A percentile compares a stretch with the other conserved stretches of the same genome.
Evolutionary conservation across 768 basidiomycete genomes (phyloP).

Genomic region (Tylopilus subfusipes): DNA sequence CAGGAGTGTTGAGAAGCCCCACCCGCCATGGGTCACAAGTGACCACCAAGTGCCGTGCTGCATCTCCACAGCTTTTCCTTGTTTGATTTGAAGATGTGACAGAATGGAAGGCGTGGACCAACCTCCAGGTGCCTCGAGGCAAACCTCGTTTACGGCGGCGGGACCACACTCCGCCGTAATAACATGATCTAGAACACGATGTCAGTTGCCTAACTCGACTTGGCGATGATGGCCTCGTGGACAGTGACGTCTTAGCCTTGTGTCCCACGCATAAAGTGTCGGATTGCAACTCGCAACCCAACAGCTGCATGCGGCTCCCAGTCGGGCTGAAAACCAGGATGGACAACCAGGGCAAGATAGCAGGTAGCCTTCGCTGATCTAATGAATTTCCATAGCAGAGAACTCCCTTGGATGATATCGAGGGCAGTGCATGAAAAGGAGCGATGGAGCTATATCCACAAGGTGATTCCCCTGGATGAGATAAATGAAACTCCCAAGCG

Average conservation of each 20-base stretch:
- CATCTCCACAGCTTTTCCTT: constrained; percentile 1
- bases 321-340: background rate
- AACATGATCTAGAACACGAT: constrained; percentile 4
- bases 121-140: constrained; percentile 29
- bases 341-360: background rate
- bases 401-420: background rate
- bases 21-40: background rate
- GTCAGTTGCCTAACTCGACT: constrained; percentile 9
- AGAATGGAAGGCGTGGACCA: constrained; percentile 19
- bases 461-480: background rate
- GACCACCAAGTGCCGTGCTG: constrained; percentile 6
- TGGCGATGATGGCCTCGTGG: background rate
- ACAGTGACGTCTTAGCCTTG: constrained; percentile 1
- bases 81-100: background rate
- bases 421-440: constrained; percentile 11
- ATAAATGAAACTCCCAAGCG: background rate
- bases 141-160: constrained; percentile 21
- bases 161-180: constrained; percentile 4
- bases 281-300: background rate
- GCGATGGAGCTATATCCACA: constrained; percentile 5
- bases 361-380: background rate
- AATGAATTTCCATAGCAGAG: constrained; percentile 1
- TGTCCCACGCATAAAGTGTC: background rate
- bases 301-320: too few species aligned
- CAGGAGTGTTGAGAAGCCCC: background rate